Evolutionary conservation across 352 stramenopile genomes (phyloP).

Genomic region (Globisporangium nodosum): DNA sequence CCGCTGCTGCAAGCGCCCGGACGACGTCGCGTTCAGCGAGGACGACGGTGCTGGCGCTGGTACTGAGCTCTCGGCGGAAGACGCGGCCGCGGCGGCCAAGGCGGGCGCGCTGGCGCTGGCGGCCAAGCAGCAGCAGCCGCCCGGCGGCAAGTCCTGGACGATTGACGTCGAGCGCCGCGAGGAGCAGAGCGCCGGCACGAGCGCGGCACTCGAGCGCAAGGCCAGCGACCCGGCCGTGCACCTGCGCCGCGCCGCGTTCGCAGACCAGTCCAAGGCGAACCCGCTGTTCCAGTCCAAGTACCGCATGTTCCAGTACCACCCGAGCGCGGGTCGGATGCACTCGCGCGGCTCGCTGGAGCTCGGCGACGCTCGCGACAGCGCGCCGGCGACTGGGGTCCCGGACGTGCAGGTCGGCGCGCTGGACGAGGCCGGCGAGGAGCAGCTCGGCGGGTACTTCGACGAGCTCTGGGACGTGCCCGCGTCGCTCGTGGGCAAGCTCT

Average conservation of each 20-base stretch:
- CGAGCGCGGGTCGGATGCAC: conserved; percentile 18
- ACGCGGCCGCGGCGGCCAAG: conserved; percentile 2
- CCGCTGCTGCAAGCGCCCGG: conserved; percentile 46
- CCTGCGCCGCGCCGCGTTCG: conserved; percentile 20
- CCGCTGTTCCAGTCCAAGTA: conserved; percentile 65
- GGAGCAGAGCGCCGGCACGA: neutral
- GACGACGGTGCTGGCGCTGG: conserved; percentile 8
- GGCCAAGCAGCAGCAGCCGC: neutral
- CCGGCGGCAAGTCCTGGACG: conserved; percentile 18
- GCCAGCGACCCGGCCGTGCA: conserved; percentile 16
- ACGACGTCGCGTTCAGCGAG: conserved; percentile 13
- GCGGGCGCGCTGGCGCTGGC: neutral
- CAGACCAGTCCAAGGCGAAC: conserved; percentile 32
- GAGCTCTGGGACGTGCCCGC: conserved; percentile 37
- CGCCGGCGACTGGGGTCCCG: neutral
- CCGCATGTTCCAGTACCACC: conserved; percentile 61
- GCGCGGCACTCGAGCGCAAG: conserved; percentile 1
- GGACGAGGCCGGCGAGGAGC: conserved; percentile 16
- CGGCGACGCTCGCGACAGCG: neutral
- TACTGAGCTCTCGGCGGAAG: conserved; percentile 13
- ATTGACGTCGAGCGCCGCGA: conserved; percentile 26
- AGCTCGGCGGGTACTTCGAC: conserved; percentile 54
- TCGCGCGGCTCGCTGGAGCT: conserved; percentile 8
- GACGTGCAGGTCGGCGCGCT: neutral
- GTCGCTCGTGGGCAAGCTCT: conserved; percentile 41